phyloP scores from a whole-genome alignment of 2,329 filamentous ascomycete genomes.

The Xenosphaeropsis pyriputrescens region DNA sequence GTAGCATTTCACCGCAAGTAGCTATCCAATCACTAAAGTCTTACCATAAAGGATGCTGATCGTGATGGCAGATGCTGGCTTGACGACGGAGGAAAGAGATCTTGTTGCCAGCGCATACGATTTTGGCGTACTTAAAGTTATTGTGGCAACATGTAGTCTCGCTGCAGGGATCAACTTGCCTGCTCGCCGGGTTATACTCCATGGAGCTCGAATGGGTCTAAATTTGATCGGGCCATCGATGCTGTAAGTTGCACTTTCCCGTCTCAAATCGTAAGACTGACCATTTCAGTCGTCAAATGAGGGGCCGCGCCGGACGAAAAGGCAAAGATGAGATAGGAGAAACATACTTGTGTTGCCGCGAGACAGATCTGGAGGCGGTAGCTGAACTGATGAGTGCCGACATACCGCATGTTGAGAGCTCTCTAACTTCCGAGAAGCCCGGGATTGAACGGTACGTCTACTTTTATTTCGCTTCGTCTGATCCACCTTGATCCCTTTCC shows the following conservation, averaged over 20 bases:
- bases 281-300: constrained; percentile 50
- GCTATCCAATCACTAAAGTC: constrained; percentile 1
- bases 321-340: constrained; percentile 67
- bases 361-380: constrained; percentile 53
- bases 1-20: constrained; percentile 60
- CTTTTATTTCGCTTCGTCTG: not conserved
- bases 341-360: constrained; percentile 61
- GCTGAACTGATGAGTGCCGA: constrained; percentile 59
- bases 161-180: constrained; percentile 73
- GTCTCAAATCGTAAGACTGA: constrained; percentile 9
- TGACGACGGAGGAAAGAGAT: constrained; percentile 64
- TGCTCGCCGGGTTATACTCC: constrained; percentile 60
- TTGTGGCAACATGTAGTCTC: constrained; percentile 65
- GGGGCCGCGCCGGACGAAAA: constrained; percentile 62
- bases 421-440: constrained; percentile 49
- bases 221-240: constrained; percentile 67
- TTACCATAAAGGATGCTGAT: too few species aligned
- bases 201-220: constrained; percentile 61
- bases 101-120: constrained; percentile 60
- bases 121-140: constrained; percentile 48
- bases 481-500: too few species aligned
- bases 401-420: constrained; percentile 54
- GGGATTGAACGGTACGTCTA: constrained; percentile 45
- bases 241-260: constrained; percentile 28
- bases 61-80: constrained; percentile 33